Evolutionary conservation across 2,329 filamentous ascomycete species (phyloP), one percentile per base, ranked within the genome.

Genomic region (Epichloe hybrida): DNA sequence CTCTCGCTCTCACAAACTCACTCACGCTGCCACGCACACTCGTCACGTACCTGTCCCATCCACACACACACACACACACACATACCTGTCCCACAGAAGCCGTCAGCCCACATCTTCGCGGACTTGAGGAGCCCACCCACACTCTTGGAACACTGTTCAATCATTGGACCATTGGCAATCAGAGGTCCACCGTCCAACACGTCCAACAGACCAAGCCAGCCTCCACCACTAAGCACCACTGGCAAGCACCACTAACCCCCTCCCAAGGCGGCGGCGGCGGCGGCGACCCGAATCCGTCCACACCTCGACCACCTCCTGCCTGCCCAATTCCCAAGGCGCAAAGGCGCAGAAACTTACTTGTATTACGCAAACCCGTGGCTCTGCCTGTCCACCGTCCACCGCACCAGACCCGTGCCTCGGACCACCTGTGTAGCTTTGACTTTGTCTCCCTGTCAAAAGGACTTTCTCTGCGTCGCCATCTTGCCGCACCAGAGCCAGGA

Each of bases 291-390:
- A 41, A 46, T 51, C 50, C 52, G 47, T 54, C 52, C 52, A 52
- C 47, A 49, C 48, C 50, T 54, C 50, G 43, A 38, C 17, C n/a
- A n/a, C n/a, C n/a, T n/a, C 42, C 46, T 49, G 52, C 42, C 46
- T 49, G 52, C 50, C 50, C 50, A 50, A 38, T 49, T 52, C 23
- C 41, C 50, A 17, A 17, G 17, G 17, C 17, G 17, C 17, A 17
- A 20, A 52, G 52, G 36, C 52, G 54, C 54, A 56, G 51, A 52
- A 52, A 53, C 45, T 8, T 31, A 1, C 27, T 55, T 54, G 56
- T 57, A 57, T 57, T 54, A 57, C 56, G 56, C 56, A 57, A 57
- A 57, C 53, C 53, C 53, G 53, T 54, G 46, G 51, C 55, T 52
- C 54, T 55, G 50, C 49, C 54, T 37, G 43, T 52, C 17, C 17